Base-by-base conservation (phyloP, 2,329 filamentous ascomycete species). In the Cladosporium sp. region DNA sequence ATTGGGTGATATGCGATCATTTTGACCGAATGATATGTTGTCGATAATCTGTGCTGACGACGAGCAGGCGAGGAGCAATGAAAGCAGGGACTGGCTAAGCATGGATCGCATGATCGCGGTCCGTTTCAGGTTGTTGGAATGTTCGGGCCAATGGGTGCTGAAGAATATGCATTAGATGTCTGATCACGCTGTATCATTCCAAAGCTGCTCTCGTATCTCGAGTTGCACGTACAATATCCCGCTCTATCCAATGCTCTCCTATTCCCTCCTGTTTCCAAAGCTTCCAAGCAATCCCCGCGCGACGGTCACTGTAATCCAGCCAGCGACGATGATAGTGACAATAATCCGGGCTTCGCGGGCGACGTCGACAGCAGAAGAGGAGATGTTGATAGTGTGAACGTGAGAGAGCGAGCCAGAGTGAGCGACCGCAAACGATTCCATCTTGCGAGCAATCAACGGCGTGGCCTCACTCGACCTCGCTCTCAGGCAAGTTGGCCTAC, bases 1-100 rank as follows among this genome's bases (percentile, higher is more conserved):
- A 66, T 85, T 80, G 42, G 84, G 82, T 52, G 88, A 88, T 76
- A 94, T 84, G 66, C 86, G 88, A 64, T 65, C 83, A 66, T 81
- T 80, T 69, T 89, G 83, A 38, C 91, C 91, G 72, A 95, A 95
- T 72, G 89, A 92, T 51, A 91, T 59, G 17, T 60, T 56, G 42
- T 72, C 69, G 34, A 72, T 59, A 15, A 68, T 61, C 22, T 67
- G 64, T 4, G 69, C 67, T 12, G 66, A 64, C 5, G 67, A 58
- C 30, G 61, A 60, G 5, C 14, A 47, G 19, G 64, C 60, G 49
- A 67, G 59, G 30, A 70, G 66, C 38, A 69, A 60, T 43, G 61
- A 66, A 15, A 63, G 56, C 39, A 66, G 47, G 20, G 66, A 60
- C 42, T 63, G 59, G 34, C 42, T 37, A 37, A 49, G 37, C 34